phyloP scores from a whole-genome alignment of 2,329 filamentous ascomycete genomes.

The Colletotrichum cereale region DNA sequence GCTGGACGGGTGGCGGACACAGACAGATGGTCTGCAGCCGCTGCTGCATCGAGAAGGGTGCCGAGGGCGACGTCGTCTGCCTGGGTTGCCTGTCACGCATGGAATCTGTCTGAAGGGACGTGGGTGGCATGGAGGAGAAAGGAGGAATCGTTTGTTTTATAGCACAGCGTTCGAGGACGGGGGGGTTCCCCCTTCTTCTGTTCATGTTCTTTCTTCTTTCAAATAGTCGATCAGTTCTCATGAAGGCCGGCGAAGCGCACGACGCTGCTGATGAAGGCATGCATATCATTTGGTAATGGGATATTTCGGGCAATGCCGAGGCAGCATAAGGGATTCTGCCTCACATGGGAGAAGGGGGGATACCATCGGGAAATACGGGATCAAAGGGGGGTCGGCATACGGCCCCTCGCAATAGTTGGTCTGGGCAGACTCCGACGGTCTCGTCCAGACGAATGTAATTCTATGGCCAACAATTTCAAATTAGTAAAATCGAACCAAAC shows the following conservation, averaged over 20 bases:
- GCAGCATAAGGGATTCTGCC: conserved; percentile 20
- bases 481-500: neutral
- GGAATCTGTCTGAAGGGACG: conserved; percentile 51
- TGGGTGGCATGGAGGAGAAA: too few relatives aligned
- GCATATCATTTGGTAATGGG: conserved; percentile 21
- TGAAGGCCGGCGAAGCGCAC: neutral
- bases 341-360: conserved; percentile 13
- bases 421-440: conserved; percentile 11
- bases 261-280: conserved; percentile 38
- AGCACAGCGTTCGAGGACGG: conserved; percentile 17
- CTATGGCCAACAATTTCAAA: conserved; percentile 10
- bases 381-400: neutral
- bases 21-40: conserved; percentile 72
- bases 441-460: conserved; percentile 24
- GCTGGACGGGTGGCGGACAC: conserved; percentile 60
- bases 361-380: conserved; percentile 12
- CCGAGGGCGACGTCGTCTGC: conserved; percentile 75
- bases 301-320: conserved; percentile 15
- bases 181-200: neutral
- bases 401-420: conserved; percentile 1
- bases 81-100: conserved; percentile 69
- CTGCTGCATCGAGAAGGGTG: conserved; percentile 75
- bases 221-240: neutral
- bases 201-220: conserved; percentile 3
- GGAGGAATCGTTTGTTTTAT: neutral